Evolutionary conservation across 805 yeast species (phyloP).

Genomic region (Suhomyces canberraensis): DNA sequence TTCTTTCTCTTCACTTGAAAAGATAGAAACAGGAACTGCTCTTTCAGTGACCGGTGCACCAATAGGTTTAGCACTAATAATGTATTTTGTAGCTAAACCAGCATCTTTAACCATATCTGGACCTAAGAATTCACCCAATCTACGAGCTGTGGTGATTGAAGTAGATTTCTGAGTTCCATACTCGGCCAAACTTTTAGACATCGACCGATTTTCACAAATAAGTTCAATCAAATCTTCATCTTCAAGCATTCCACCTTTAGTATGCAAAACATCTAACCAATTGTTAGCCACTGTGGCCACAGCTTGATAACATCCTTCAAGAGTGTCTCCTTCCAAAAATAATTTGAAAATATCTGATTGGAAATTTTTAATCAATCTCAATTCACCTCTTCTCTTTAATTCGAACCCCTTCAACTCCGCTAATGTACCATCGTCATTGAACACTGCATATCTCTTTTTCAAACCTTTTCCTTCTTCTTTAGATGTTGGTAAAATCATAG

Average conservation of each 20-base stretch:
- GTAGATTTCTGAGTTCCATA: conserved; percentile 91
- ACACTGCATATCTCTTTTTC: conserved; percentile 95
- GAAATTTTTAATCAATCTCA: conserved; percentile 88
- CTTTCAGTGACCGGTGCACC: conserved; percentile 93
- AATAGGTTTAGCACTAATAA: conserved; percentile 78
- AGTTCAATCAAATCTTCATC: conserved; percentile 92
- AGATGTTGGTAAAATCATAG: conserved; percentile 96
- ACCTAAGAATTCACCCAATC: conserved; percentile 93
- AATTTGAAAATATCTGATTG: conserved; percentile 92
- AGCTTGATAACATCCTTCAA: conserved; percentile 78
- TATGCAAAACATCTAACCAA: conserved; percentile 92
- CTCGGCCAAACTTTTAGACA: conserved; percentile 88
- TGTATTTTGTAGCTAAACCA: conserved; percentile 92
- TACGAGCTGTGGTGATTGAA: conserved; percentile 89
- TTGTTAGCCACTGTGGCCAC: conserved; percentile 93
- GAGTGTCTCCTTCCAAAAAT: conserved; percentile 78
- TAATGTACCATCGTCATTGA: conserved; percentile 87
- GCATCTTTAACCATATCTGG: conserved; percentile 95
- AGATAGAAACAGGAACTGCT: conserved; percentile 94
- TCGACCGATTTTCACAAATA: conserved; percentile 93
- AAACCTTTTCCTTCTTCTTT: conserved; percentile 96
- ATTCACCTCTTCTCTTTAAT: conserved; percentile 93
- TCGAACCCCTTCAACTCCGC: conserved; percentile 98
- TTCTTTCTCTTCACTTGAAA: conserved; percentile 82
- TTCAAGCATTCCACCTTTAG: conserved; percentile 81